Percentiles rank a stretch among this genome's conserved stretches.
Conservation (phyloP, 2,329 filamentous ascomycete species). For the Leptographium galeiforme region DNA sequence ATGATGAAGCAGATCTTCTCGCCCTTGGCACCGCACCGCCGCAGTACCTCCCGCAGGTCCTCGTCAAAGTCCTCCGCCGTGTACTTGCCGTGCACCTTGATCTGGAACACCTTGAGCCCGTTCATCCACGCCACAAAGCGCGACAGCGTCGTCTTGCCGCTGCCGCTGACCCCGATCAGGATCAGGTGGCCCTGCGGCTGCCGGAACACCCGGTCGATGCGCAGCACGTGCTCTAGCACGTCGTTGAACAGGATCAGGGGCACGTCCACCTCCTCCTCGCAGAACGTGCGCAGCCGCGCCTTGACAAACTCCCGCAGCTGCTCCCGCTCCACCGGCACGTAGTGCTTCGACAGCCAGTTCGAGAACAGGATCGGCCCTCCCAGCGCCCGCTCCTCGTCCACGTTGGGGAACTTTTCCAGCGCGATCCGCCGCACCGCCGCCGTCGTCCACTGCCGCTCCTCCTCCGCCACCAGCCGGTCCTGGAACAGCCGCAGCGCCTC, state of each 20-base stretch:
- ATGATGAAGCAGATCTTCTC: slow-evolving; percentile 99
- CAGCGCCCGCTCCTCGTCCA: slow-evolving; percentile 79
- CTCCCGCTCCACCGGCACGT: slow-evolving; percentile 90
- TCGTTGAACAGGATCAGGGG: slow-evolving; percentile 99
- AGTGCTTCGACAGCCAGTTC: slow-evolving; percentile 98
- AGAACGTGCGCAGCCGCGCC: slow-evolving; percentile 93
- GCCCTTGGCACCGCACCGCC: slow-evolving; percentile 89
- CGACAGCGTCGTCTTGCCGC: slow-evolving; percentile 94
- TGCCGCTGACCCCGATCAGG: slow-evolving; percentile 94
- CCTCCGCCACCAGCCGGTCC: slow-evolving; percentile 86
- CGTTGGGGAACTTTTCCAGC: slow-evolving; percentile 84
- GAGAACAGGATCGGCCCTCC: slow-evolving; percentile 94
- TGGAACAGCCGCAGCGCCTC: slow-evolving; percentile 94
- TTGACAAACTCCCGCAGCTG: slow-evolving; percentile 95
- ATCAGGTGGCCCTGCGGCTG: slow-evolving; percentile 98
- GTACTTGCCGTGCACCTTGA: slow-evolving; percentile 98
- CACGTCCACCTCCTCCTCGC: slow-evolving; percentile 97
- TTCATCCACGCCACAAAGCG: slow-evolving; percentile 99
- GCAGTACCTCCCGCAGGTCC: slow-evolving; percentile 83
- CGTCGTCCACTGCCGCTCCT: slow-evolving; percentile 91
- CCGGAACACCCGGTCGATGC: slow-evolving; percentile 96
- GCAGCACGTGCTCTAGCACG: slow-evolving; percentile 91
- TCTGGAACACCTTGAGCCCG: slow-evolving; percentile 95
- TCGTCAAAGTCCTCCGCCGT: slow-evolving; percentile 98
- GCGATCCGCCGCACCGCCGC: slow-evolving; percentile 78